phyloP scores from a whole-genome alignment of 495 filamentous ascomycete genomes.

The Penicillium bovifimosum region DNA sequence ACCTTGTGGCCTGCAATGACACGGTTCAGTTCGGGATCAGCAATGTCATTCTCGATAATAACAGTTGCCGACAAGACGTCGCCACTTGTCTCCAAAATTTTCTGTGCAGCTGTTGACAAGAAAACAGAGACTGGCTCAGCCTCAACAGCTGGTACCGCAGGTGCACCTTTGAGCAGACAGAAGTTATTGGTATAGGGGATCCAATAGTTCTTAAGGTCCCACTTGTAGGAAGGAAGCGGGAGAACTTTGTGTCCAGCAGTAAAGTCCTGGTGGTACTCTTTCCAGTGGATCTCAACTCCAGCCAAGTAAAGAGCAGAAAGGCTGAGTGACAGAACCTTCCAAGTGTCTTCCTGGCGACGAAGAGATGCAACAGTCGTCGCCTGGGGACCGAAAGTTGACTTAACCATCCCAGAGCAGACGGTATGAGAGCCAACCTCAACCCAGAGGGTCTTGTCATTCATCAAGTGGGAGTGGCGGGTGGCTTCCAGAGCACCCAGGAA shows the following conservation, averaged over 20 bases:
- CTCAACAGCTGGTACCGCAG: constrained; percentile 19
- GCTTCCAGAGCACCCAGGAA: constrained; percentile 60
- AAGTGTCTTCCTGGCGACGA: constrained; percentile 51
- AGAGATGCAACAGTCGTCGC: constrained; percentile 56
- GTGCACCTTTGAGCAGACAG: constrained; percentile 43
- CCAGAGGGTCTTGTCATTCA: constrained; percentile 42
- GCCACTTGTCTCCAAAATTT: constrained; percentile 50
- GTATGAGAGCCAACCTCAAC: constrained; percentile 68
- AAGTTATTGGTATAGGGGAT: constrained; percentile 63
- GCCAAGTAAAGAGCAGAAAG: constrained; percentile 56
- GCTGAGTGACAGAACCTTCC: constrained; percentile 57
- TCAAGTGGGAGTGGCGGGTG: constrained; percentile 42
- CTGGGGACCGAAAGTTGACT: constrained; percentile 55
- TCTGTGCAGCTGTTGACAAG: constrained; percentile 41
- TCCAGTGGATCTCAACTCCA: constrained; percentile 69
- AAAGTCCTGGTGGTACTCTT: constrained; percentile 74
- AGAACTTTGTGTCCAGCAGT: constrained; percentile 53
- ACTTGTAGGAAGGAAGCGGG: constrained; percentile 67
- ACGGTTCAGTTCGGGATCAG: constrained; percentile 52
- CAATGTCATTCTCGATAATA: constrained; percentile 62
- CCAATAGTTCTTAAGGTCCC: constrained; percentile 81
- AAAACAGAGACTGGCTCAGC: constrained; percentile 31
- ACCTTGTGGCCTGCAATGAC: constrained; percentile 67
- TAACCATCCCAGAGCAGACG: constrained; percentile 64
- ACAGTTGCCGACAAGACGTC: constrained; percentile 51